These are phyloP conservation scores for Pelargonium nanum DNA, from an alignment of 345 rosid genomes.

Conservation along the genomic window DNA sequence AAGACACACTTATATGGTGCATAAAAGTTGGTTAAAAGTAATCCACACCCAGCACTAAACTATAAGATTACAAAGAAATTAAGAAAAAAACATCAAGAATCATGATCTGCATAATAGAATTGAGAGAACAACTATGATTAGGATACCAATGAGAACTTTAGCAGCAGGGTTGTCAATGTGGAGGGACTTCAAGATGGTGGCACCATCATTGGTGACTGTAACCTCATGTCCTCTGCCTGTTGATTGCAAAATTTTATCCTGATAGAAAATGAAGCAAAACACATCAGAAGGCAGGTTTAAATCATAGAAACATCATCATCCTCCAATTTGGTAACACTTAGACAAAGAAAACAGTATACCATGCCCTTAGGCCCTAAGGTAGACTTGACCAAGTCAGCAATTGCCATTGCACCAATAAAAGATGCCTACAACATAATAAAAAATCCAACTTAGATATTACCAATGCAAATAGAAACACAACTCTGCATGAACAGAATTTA, in stretches of 20 bases:
- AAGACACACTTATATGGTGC: not conserved
- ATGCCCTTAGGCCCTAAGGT: slow-evolving; percentile 97
- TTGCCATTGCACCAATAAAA: slow-evolving; percentile 90
- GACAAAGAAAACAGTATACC: slow-evolving; percentile 31
- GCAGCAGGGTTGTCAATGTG: slow-evolving; percentile 96
- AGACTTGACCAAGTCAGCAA: slow-evolving; percentile 83
- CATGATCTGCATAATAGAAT: no score
- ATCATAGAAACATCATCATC: not conserved
- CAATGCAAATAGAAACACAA: not conserved
- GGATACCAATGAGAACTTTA: slow-evolving; percentile 92
- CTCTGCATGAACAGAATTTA: not conserved
- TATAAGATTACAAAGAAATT: no score
- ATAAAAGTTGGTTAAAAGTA: not conserved
- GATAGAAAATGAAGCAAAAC: not conserved
- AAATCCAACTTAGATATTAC: not conserved
- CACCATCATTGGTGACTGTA: slow-evolving; percentile 95
- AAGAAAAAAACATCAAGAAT: not conserved
- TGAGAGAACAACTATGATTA: no score
- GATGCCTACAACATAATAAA: slow-evolving; percentile 47
- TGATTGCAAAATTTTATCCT: slow-evolving; percentile 97
- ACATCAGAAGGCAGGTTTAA: not conserved
- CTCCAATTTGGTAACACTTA: not conserved
- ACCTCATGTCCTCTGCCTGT: slow-evolving; percentile 77
- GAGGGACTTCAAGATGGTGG: slow-evolving; percentile 89
- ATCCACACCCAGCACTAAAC: no score